These are phyloP conservation scores for Noccaea caerulescens DNA, from an alignment of 345 rosid genomes.

Conservation along the genomic window DNA sequence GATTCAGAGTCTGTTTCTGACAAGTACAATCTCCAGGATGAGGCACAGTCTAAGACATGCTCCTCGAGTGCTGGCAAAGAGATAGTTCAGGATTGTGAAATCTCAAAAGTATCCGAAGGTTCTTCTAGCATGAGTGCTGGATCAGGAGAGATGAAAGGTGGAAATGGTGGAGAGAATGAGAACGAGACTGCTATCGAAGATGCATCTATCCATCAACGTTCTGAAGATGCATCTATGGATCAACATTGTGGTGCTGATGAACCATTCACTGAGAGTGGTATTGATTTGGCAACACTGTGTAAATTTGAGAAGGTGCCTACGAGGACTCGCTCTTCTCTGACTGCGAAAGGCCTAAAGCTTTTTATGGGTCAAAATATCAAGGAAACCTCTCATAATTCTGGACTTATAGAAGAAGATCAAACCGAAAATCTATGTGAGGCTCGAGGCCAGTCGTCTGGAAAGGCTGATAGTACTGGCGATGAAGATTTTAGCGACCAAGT, in stretches of 20 bases:
- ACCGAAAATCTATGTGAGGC: conserved; percentile 41
- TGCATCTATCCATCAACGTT: conserved; percentile 34
- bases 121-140: conserved; percentile 48
- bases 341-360: conserved; percentile 49
- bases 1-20: conserved; percentile 56
- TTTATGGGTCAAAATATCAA: conserved; percentile 47
- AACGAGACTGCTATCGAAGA: conserved; percentile 51
- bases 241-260: conserved; percentile 42
- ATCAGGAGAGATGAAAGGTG: conserved; percentile 54
- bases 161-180: conserved; percentile 42
- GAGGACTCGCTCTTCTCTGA: conserved; percentile 77
- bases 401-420: conserved; percentile 45
- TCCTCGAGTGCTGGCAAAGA: conserved; percentile 58
- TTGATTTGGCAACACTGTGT: conserved; percentile 70
- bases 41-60: conserved; percentile 58
- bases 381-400: conserved; percentile 49
- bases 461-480: conserved; percentile 46
- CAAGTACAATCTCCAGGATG: conserved; percentile 52
- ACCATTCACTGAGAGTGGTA: conserved; percentile 46
- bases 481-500: conserved; percentile 49
- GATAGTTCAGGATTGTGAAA: conserved; percentile 46
- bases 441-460: conserved; percentile 45
- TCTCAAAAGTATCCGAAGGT: conserved; percentile 49
- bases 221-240: conserved; percentile 40
- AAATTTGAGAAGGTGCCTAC: conserved; percentile 86